A percentile compares a stretch with the other conserved stretches of the same genome.
These are phyloP conservation scores for Eucalyptus albens DNA, from an alignment of 345 rosid genomes.

Conservation along the genomic window DNA sequence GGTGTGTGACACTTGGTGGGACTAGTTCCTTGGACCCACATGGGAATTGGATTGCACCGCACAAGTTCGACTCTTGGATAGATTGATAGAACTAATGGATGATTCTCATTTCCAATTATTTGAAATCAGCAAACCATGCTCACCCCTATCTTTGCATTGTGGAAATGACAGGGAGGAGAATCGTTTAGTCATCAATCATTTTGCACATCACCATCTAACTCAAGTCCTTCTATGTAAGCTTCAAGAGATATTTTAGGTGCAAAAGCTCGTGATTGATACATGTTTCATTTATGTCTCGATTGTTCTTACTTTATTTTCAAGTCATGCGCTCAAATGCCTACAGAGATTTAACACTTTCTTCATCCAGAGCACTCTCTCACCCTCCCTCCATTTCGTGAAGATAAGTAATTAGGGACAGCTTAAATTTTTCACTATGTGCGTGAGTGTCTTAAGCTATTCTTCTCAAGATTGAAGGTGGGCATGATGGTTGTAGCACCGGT, in stretches of 20 bases:
- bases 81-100: accelerated
- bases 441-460: not conserved
- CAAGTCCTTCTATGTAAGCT: not conserved
- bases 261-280: not conserved
- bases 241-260: not conserved
- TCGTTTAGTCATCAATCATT: not conserved
- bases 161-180: too few species aligned
- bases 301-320: not conserved
- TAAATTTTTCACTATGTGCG: not conserved
- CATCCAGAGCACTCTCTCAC: not conserved
- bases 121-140: accelerated
- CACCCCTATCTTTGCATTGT: too few species aligned
- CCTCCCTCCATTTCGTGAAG: not conserved
- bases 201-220: accelerated
- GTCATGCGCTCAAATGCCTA: not conserved
- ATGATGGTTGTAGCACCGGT: too few species aligned
- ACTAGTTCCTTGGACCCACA: accelerated
- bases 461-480: not conserved
- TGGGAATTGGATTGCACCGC: accelerated
- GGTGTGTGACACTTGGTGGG: too few species aligned
- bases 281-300: not conserved
- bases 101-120: too few species aligned
- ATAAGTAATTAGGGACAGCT: not conserved
- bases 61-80: accelerated
- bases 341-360: too few species aligned